Base-by-base conservation (phyloP, 352 stramenopile genomes). In the Globisporangium okanoganense region DNA sequence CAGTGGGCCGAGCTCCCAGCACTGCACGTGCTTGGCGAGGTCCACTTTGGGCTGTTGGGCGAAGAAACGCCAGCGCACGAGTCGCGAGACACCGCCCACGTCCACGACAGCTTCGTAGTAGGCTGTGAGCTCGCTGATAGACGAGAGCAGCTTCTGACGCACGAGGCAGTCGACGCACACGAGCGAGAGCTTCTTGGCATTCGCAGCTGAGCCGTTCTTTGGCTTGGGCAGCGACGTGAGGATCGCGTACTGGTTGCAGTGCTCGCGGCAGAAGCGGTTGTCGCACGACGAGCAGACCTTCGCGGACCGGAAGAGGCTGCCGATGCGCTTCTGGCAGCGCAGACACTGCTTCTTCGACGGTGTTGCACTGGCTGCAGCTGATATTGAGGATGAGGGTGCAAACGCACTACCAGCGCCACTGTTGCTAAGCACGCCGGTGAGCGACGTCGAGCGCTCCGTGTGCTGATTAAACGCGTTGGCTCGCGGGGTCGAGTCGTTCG, bases 51-150 rank as follows among this genome's bases (percentile, higher is more conserved):
- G 72, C 12, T 72, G 33, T 29, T 85, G 75, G 58, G 76, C 62
- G 58, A 87, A 87, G 68, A 71, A 84, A 52, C 73, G 68, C 75
- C 73, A 85, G 8, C 76, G 72, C 13, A 84, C 72, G 8, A 87
- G 71, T 20, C 74, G 71, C 48, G 75, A 76, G 27, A 87, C 44
- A 18, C 78, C 78, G 10, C 78, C 78, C 24, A 69, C 75, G 29
- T 83, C 66, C n/a, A 79, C 73, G 24, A 85, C 58, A 10, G 61
- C 56, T 13, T 55, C 51, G 50, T 60, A 75, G 53, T 75, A 72
- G 5, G 33, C 22, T 0, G 47, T 67, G 4, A 60, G 54, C 18
- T 70, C 61, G 13, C 29, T 63, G 27, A 87, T 35, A 5, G 61
- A 78, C 12, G 69, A 70, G 10, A 87, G 58, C 20, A 87, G 60